Conservation (phyloP, 805 yeast genomes). For the Cyberlindnera xylosilytica region DNA sequence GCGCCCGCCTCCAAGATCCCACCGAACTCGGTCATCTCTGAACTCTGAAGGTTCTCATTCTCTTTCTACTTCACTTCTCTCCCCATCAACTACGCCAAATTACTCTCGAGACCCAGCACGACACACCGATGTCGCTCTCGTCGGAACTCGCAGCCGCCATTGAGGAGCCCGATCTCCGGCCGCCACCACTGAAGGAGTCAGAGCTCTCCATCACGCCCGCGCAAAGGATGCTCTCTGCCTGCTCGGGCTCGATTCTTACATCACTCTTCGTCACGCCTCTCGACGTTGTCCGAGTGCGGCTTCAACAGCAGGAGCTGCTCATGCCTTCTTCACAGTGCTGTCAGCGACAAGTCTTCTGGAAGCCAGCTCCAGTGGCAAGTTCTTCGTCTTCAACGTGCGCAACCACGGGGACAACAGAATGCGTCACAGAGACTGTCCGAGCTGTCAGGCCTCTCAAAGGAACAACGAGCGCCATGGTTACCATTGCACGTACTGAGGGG, state of each 20-base stretch:
- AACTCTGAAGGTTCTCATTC: no score
- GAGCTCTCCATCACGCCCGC: conserved; percentile 39
- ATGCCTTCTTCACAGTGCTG: conserved; percentile 42
- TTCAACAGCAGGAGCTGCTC: conserved; percentile 73
- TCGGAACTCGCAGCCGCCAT: conserved; percentile 24
- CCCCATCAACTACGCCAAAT: no score
- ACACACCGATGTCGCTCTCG: conserved; percentile 15
- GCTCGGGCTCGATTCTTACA: conserved; percentile 70
- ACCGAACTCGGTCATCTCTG: no score
- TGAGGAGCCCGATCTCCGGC: conserved; percentile 19
- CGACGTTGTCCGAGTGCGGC: conserved; percentile 73
- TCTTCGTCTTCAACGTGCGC: conserved; percentile 13
- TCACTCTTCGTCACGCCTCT: conserved; percentile 76
- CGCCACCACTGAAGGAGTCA: conserved; percentile 5
- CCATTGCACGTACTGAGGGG: conserved; percentile 75
- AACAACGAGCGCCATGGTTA: conserved; percentile 68
- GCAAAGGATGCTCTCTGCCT: conserved; percentile 76
- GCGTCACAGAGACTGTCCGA: conserved; percentile 27
- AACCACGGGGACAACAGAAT: conserved; percentile 5
- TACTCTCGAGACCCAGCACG: no score
- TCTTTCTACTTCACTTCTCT: no score
- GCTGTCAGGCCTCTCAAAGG: conserved; percentile 42
- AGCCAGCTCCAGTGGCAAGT: conserved; percentile 15
- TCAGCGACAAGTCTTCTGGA: conserved; percentile 35
- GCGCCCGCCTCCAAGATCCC: no score